These are phyloP conservation scores for Tuber microsphaerosporum DNA, from an alignment of 495 filamentous ascomycete species.

Conservation along the genomic window DNA sequence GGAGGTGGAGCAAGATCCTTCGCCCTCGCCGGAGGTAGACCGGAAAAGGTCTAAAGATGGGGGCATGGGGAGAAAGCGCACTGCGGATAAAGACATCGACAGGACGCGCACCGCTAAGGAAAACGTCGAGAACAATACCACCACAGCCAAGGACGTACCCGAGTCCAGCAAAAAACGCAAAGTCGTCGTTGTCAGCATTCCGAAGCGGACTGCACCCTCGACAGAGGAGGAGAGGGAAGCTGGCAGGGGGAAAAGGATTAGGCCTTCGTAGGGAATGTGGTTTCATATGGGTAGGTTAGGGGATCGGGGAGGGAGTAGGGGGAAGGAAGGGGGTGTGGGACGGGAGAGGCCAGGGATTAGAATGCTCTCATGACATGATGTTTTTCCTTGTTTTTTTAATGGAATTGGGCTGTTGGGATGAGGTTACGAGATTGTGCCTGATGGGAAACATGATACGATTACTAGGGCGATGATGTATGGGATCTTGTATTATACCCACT, in stretches of 20 bases:
- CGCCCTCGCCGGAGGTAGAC: not conserved
- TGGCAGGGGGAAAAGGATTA: not conserved
- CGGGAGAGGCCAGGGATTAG: not conserved
- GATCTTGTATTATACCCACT: not conserved
- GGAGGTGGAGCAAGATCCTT: not conserved
- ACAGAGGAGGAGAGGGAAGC: not conserved
- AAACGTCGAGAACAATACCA: not conserved
- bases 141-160: not conserved
- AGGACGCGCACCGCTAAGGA: not conserved
- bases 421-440: not conserved
- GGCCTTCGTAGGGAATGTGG: not conserved
- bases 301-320: not conserved
- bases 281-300: not conserved
- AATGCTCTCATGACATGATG: not conserved
- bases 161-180: not conserved
- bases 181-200: not conserved
- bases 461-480: not conserved
- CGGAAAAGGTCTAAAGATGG: not conserved
- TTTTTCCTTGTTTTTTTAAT: not conserved
- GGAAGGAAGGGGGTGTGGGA: not conserved
- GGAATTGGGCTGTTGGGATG: not conserved
- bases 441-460: not conserved
- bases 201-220: not conserved
- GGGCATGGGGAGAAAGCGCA: not conserved
- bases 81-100: not conserved